Evolutionary conservation across 495 filamentous ascomycete genomes (phyloP).

Genomic region (Lasiosphaeria hispida): DNA sequence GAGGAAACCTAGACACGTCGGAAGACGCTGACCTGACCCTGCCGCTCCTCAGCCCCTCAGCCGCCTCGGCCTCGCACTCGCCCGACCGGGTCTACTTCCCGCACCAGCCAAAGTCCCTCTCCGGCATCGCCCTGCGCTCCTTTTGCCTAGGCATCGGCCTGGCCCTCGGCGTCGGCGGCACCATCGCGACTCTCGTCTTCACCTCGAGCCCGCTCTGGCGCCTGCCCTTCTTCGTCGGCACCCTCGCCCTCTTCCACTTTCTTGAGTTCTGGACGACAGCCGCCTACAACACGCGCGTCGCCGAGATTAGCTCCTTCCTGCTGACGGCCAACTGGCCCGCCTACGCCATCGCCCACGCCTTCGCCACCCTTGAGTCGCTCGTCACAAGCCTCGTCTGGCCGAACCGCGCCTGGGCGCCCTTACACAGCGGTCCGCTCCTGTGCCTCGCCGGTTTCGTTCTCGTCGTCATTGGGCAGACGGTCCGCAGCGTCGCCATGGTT

Average conservation of each 20-base stretch:
- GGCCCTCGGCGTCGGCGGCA: slow-evolving; percentile 40
- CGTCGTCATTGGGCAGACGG: slow-evolving; percentile 67
- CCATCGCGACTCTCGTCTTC: slow-evolving; percentile 39
- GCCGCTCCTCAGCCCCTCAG: slow-evolving; percentile 33
- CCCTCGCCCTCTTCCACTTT: slow-evolving; percentile 86
- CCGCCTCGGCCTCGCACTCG: slow-evolving; percentile 18
- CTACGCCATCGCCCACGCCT: slow-evolving; percentile 78
- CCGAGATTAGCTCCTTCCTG: slow-evolving; percentile 72
- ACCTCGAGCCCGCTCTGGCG: slow-evolving; percentile 66
- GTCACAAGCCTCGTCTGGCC: slow-evolving; percentile 59
- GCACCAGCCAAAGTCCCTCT: slow-evolving; percentile 63
- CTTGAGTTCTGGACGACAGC: slow-evolving; percentile 93
- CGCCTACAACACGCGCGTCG: slow-evolving; percentile 70
- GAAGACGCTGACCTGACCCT: slow-evolving; percentile 33
- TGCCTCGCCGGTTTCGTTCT: slow-evolving; percentile 58
- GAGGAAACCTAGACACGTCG: neutral
- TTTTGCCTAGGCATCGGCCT: slow-evolving; percentile 52
- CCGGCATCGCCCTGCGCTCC: slow-evolving; percentile 73
- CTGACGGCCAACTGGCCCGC: slow-evolving; percentile 80
- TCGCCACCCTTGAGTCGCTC: slow-evolving; percentile 69
- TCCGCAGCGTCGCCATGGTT: slow-evolving; percentile 76
- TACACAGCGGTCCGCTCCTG: slow-evolving; percentile 32
- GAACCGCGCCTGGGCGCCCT: slow-evolving; percentile 40
- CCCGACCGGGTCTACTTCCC: slow-evolving; percentile 47
- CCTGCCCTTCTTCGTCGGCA: slow-evolving; percentile 71